Evolutionary conservation across 2,329 filamentous ascomycete genomes (phyloP).

Genomic region (Fusarium liriodendri): DNA sequence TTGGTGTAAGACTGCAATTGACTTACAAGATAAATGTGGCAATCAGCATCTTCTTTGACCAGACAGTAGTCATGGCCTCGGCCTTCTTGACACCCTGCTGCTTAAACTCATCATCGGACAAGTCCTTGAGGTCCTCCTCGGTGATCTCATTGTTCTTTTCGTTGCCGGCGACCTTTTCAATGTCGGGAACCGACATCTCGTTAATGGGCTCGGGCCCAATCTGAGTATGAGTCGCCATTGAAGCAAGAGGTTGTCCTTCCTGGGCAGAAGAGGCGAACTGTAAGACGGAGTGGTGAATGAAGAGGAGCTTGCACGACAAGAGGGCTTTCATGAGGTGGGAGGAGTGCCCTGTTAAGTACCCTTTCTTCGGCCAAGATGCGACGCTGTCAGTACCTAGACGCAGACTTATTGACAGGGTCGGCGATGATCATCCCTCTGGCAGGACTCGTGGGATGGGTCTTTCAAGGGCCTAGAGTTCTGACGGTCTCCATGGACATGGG

Average conservation of each 20-base stretch:
- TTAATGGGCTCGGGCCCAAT: conserved; percentile 21
- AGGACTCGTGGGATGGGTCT: conserved; percentile 11
- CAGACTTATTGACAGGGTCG: conserved; percentile 1
- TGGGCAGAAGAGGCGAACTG: not conserved
- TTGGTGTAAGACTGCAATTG: not conserved
- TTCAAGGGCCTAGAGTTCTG: not conserved
- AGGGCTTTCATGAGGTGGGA: not conserved
- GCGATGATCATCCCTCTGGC: conserved; percentile 15
- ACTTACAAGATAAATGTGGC: conserved; percentile 42
- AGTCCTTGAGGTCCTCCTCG: conserved; percentile 18
- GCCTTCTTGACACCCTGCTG: conserved; percentile 38
- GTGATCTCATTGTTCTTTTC: conserved; percentile 7
- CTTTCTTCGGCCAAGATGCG: not conserved
- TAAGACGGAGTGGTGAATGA: not conserved
- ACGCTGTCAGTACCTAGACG: conserved; percentile 5
- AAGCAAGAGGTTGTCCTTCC: not conserved
- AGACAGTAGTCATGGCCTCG: conserved; percentile 53
- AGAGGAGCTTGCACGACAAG: not conserved
- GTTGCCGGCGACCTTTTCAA: conserved; percentile 18
- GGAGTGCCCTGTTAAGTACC: conserved; percentile 15
- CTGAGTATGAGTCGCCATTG: conserved; percentile 15
- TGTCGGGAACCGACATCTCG: conserved; percentile 17
- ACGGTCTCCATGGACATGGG: not conserved
- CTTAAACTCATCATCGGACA: conserved; percentile 17
- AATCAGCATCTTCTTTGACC: conserved; percentile 52